phyloP scores from a whole-genome alignment of 495 filamentous ascomycete genomes.

The Diplogelasinospora grovesii region DNA sequence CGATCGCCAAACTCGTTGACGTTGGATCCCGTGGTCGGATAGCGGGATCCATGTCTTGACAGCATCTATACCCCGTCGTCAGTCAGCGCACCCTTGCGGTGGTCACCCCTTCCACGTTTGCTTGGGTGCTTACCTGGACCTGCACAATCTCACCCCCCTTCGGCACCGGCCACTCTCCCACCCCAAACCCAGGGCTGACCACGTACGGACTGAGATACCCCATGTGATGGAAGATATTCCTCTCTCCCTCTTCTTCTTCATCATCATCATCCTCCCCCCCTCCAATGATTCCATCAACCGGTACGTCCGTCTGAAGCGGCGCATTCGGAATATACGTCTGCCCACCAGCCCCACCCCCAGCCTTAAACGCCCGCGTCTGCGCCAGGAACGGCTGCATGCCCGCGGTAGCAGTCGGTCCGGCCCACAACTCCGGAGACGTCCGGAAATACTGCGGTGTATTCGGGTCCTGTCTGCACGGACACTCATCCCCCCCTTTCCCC shows the following conservation, averaged over 20 bases:
- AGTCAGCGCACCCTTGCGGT: neutral
- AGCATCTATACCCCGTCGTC: conserved; percentile 70
- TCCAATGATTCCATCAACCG: conserved; percentile 47
- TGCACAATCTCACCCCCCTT: conserved; percentile 47
- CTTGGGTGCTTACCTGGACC: conserved; percentile 42
- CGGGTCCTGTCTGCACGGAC: conserved; percentile 10
- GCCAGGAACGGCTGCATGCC: conserved; percentile 51
- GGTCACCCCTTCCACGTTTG: conserved; percentile 34
- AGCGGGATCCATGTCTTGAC: conserved; percentile 72
- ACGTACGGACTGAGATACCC: too few species aligned
- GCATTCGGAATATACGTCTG: conserved; percentile 45
- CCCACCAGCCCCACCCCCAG: conserved; percentile 28
- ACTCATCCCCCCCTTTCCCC: conserved; percentile 2
- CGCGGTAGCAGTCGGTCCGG: conserved; percentile 53
- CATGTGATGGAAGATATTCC: too few species aligned
- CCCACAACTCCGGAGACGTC: conserved; percentile 36
- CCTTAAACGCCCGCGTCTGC: conserved; percentile 47
- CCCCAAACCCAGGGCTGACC: conserved; percentile 45
- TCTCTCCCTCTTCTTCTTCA: too few species aligned
- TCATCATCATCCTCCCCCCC: too few species aligned
- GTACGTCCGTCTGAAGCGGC: conserved; percentile 51
- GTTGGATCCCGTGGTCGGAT: conserved; percentile 59
- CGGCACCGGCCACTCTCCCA: conserved; percentile 51
- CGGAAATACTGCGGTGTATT: conserved; percentile 51
- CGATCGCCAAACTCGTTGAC: conserved; percentile 49